Conservation (phyloP, 2,329 filamentous ascomycete species). For the Fusarium floridanum region DNA sequence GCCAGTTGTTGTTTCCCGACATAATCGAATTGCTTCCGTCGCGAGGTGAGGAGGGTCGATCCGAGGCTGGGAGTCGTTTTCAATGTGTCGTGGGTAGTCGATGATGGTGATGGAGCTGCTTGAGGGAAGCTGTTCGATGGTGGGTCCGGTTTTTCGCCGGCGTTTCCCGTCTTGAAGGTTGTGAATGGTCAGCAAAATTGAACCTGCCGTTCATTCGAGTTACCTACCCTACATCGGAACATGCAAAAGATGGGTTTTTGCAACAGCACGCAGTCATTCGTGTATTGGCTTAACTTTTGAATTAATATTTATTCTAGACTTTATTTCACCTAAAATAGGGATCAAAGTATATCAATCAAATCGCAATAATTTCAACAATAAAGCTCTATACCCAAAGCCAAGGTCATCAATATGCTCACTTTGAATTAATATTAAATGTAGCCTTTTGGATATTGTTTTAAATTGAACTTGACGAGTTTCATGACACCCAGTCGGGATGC, state of each 20-base stretch:
- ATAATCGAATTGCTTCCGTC: slow-evolving; percentile 39
- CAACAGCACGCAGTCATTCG: neutral
- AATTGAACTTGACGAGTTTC: neutral
- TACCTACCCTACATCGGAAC: neutral
- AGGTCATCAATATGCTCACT: too few relatives aligned
- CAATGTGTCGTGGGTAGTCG: slow-evolving; percentile 30
- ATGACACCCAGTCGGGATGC: neutral
- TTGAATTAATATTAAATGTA: neutral
- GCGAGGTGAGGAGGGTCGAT: slow-evolving; percentile 20
- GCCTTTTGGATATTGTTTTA: neutral
- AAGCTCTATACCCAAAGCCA: too few relatives aligned
- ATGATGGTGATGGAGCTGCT: slow-evolving; percentile 46
- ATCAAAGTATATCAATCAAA: too few relatives aligned
- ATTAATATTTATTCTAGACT: neutral
- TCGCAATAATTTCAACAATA: too few relatives aligned
- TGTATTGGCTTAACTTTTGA: neutral
- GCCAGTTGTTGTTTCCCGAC: slow-evolving; percentile 56
- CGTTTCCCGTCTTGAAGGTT: slow-evolving; percentile 34
- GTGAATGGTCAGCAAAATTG: slow-evolving; percentile 15
- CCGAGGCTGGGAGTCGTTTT: slow-evolving; percentile 21
- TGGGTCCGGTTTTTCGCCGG: slow-evolving; percentile 44
- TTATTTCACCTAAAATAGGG: too few relatives aligned
- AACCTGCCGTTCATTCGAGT: neutral
- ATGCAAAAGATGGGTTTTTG: neutral
- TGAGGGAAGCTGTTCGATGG: slow-evolving; percentile 44